Percentiles rank a stretch among this genome's conserved stretches.
Evolutionary conservation across 345 rosid genomes (phyloP).

Genomic region (Physaria fendleri): DNA sequence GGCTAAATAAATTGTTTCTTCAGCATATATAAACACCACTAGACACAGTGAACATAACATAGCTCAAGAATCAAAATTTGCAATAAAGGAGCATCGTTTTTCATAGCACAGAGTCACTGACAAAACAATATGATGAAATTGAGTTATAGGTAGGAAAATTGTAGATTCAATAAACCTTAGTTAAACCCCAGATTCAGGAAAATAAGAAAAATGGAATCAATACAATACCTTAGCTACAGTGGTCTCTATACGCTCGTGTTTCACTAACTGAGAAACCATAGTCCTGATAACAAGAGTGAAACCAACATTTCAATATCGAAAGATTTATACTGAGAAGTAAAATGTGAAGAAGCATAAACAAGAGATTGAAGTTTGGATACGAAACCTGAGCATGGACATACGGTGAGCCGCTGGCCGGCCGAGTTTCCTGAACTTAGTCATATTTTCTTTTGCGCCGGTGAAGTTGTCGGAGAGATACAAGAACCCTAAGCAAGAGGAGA

Average conservation of each 20-base stretch:
- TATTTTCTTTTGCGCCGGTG: slow-evolving; percentile 22
- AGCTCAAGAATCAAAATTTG: not conserved
- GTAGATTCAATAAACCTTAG: slow-evolving; percentile 21
- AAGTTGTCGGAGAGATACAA: slow-evolving; percentile 7
- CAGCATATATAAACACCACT: not conserved
- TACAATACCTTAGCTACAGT: slow-evolving; percentile 80
- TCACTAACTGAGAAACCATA: slow-evolving; percentile 85
- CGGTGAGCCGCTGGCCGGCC: slow-evolving; percentile 70
- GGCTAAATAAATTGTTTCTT: not conserved
- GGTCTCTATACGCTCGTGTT: slow-evolving; percentile 92
- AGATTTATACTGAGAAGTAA: not conserved
- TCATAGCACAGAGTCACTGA: not conserved
- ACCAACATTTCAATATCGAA: not conserved
- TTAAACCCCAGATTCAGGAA: slow-evolving; percentile 8
- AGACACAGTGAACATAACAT: not conserved
- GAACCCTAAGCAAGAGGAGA: slow-evolving; percentile 6
- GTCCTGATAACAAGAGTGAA: slow-evolving; percentile 42
- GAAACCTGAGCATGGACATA: slow-evolving; percentile 87
- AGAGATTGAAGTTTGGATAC: not conserved
- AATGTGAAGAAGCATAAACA: not conserved
- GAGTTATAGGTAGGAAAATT: slow-evolving; percentile 10
- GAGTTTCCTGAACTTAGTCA: slow-evolving; percentile 86
- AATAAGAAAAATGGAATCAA: not conserved
- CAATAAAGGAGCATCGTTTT: not conserved
- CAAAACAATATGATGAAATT: slow-evolving; percentile 11